Percentiles rank a stretch among this genome's conserved stretches.
Evolutionary conservation across 345 rosid genomes (phyloP).

Genomic region (Sonneratia alba): DNA sequence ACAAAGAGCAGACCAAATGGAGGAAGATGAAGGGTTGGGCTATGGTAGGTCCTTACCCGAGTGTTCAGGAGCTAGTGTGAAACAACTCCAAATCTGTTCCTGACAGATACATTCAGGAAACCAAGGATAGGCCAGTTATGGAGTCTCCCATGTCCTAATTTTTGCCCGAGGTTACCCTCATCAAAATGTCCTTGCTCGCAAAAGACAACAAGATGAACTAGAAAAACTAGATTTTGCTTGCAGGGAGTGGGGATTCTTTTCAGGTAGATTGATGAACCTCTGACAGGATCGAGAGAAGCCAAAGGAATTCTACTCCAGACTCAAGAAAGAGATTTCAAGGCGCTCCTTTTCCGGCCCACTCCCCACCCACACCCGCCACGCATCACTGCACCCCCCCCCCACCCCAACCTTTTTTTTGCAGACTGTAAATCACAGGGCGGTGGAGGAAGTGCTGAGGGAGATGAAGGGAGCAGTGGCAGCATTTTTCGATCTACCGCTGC

Average conservation of each 20-base stretch:
- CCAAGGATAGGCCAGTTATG: conserved; percentile 5
- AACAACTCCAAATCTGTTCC: conserved; percentile 13
- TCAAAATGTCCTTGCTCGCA: conserved; percentile 17
- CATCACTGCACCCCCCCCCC: too few species aligned
- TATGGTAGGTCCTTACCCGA: conserved; percentile 15
- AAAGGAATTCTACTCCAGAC: too few species aligned
- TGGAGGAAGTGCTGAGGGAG: conserved; percentile 4
- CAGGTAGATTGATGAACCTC: conserved; percentile 8
- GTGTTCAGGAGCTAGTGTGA: conserved; percentile 17
- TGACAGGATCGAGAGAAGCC: too few species aligned
- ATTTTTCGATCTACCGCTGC: conserved; percentile 19
- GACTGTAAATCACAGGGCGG: conserved; percentile 15
- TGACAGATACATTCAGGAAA: conserved; percentile 13
- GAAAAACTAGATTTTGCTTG: conserved; percentile 19
- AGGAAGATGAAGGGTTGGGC: conserved; percentile 11
- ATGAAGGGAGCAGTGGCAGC: conserved; percentile 14
- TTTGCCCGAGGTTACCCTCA: conserved; percentile 5
- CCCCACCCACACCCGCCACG: too few species aligned
- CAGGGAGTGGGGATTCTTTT: conserved; percentile 32
- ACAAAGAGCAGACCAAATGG: neutral
- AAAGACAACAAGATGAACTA: conserved; percentile 14
- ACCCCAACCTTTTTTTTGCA: neutral
- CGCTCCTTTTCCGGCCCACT: neutral
- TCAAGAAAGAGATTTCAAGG: neutral
- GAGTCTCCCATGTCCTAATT: conserved; percentile 1